Conservation (phyloP, 2,329 filamentous ascomycete species). For the Colletotrichum theobromicola region DNA sequence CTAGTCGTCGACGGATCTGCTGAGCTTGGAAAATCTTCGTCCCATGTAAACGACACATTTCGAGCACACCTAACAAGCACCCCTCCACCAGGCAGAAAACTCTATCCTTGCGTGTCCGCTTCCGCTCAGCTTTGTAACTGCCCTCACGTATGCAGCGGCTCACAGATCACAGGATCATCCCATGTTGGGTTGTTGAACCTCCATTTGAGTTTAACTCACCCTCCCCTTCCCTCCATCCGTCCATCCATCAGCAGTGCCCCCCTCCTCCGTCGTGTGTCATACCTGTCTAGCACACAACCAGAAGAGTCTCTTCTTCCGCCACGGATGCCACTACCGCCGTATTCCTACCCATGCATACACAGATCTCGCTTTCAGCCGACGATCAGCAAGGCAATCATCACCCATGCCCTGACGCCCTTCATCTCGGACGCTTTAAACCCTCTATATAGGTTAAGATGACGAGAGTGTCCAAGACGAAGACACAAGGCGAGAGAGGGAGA, state of each 20-base stretch:
- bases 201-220: neutral
- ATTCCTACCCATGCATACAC: neutral
- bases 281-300: neutral
- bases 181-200: neutral
- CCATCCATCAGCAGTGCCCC: neutral
- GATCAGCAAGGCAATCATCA: neutral
- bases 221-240: neutral
- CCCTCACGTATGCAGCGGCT: neutral
- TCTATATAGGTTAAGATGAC: neutral
- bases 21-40: neutral
- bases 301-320: neutral
- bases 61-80: neutral
- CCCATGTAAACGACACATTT: neutral
- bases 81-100: neutral
- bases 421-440: neutral
- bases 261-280: neutral
- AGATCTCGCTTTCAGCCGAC: neutral
- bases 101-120: neutral
- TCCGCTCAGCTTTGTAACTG: neutral
- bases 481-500: neutral
- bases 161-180: conserved; percentile 21
- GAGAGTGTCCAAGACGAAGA: neutral
- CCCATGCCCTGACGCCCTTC: neutral
- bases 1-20: neutral
- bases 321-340: neutral